Base-by-base conservation (phyloP, 2,329 filamentous ascomycete genomes). In the Penicillium sp. region DNA sequence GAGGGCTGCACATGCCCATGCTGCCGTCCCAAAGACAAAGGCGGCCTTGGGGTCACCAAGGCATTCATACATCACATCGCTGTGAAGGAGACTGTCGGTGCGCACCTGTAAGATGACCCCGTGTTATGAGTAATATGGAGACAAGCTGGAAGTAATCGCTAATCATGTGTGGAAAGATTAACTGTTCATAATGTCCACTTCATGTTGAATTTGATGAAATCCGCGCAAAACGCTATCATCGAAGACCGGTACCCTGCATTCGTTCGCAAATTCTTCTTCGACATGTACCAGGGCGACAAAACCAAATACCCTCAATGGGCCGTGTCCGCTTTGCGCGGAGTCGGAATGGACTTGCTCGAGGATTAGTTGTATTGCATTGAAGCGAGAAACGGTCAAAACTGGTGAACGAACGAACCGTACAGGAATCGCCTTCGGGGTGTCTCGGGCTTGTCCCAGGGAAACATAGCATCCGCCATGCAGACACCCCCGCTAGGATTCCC, bases 111-210 rank as follows among this genome's bases (percentile, higher is more conserved):
- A 64, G 77, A 4, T 19, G 18, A 5, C 24, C 26, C n/a, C n/a
- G n/a, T n/a, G n/a, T n/a, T n/a, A n/a, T n/a, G n/a, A n/a, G n/a
- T n/a, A n/a, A n/a, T n/a, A n/a, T n/a, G n/a, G n/a, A n/a, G n/a
- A n/a, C n/a, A n/a, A n/a, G n/a, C n/a, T n/a, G n/a, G 26, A 11
- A 29, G 11, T 4, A 33, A 9, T 33, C 49, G 29, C 61, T 68
- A 51, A 67, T 14, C 44, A 11, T 3, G 44, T 26, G 2, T 10
- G 82, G 85, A 9, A 26, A 79, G 91, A 21, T 78, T 99, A 51
- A 96, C 91, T 1, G 91, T 97, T 69, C 94, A 99, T 74, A 99
- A 99, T 69, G 91, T 99, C 23, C 91, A 92, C 77, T 96, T 96
- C 69, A 86, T 96, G 71, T 80, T 99, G 50, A 83, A 88, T 56